phyloP scores from a whole-genome alignment of 169 alveolate species.

The Eimeria acervulina region DNA sequence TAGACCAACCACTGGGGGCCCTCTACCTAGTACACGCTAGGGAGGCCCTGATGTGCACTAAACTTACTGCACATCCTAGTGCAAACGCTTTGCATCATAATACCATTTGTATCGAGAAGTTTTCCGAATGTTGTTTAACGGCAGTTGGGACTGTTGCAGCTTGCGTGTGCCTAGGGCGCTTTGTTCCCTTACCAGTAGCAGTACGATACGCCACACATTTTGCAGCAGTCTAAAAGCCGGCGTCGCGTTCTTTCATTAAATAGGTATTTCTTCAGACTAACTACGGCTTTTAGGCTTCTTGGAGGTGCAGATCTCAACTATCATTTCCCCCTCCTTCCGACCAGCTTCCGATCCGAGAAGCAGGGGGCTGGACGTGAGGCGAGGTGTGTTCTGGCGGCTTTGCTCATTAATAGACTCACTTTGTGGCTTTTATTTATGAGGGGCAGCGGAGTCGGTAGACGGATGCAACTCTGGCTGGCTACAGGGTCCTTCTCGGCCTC shows the following conservation, averaged over 20 bases:
- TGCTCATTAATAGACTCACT: neutral
- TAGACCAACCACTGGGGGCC: slow-evolving; percentile 17
- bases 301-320: slow-evolving; percentile 20
- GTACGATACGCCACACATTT: neutral
- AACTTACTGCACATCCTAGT: neutral
- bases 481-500: neutral
- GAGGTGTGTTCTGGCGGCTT: slow-evolving; percentile 18
- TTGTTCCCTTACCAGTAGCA: slow-evolving; percentile 20
- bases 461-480: neutral
- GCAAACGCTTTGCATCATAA: neutral
- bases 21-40: neutral
- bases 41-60: slow-evolving; percentile 18
- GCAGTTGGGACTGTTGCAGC: neutral
- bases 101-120: neutral
- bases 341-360: slow-evolving; percentile 26
- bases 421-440: neutral
- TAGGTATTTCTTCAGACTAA: neutral
- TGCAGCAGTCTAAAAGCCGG: neutral
- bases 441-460: neutral
- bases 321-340: neutral
- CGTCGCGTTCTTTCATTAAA: neutral
- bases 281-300: neutral
- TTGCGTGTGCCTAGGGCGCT: slow-evolving; percentile 35
- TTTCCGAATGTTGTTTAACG: neutral
- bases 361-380: slow-evolving; percentile 39